phyloP scores from a whole-genome alignment of 352 stramenopile genomes.

The Achlya hypogyna region DNA sequence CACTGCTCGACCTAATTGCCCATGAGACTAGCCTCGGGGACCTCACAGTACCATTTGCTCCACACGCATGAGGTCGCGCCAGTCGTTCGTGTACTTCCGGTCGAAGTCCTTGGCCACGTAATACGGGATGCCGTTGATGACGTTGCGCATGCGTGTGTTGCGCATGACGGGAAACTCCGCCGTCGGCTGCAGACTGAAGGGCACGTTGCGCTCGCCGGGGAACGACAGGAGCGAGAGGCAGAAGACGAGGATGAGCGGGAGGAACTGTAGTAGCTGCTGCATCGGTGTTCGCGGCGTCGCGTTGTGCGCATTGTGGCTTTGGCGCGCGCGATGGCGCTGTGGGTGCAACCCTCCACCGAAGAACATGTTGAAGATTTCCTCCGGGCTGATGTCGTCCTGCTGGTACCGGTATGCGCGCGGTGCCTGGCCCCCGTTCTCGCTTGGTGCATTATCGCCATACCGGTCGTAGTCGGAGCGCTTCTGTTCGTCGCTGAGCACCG shows the following conservation, averaged over 20 bases:
- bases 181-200: slow-evolving; percentile 77
- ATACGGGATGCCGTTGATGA: slow-evolving; percentile 80
- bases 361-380: slow-evolving; percentile 91
- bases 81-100: slow-evolving; percentile 77
- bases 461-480: slow-evolving; percentile 84
- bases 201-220: slow-evolving; percentile 51
- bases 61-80: slow-evolving; percentile 70
- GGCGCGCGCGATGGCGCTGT: slow-evolving; percentile 26
- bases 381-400: slow-evolving; percentile 79
- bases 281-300: slow-evolving; percentile 34
- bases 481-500: slow-evolving; percentile 79
- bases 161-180: slow-evolving; percentile 67
- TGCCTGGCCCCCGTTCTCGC: slow-evolving; percentile 26
- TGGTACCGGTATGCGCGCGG: slow-evolving; percentile 4
- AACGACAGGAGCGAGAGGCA: slow-evolving; percentile 74
- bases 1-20: slow-evolving; percentile 46
- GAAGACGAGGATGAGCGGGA: slow-evolving; percentile 81
- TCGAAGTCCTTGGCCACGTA: slow-evolving; percentile 83
- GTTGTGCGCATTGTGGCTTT: slow-evolving; percentile 36
- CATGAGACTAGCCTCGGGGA: background rate
- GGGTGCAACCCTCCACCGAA: slow-evolving; percentile 74
- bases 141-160: slow-evolving; percentile 67
- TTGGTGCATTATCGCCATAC: slow-evolving; percentile 46
- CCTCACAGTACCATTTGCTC: slow-evolving; percentile 50
- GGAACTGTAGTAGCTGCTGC: slow-evolving; percentile 62